phyloP scores from a whole-genome alignment of 164 flowering plant species.

The Nymphaea thermarum region DNA sequence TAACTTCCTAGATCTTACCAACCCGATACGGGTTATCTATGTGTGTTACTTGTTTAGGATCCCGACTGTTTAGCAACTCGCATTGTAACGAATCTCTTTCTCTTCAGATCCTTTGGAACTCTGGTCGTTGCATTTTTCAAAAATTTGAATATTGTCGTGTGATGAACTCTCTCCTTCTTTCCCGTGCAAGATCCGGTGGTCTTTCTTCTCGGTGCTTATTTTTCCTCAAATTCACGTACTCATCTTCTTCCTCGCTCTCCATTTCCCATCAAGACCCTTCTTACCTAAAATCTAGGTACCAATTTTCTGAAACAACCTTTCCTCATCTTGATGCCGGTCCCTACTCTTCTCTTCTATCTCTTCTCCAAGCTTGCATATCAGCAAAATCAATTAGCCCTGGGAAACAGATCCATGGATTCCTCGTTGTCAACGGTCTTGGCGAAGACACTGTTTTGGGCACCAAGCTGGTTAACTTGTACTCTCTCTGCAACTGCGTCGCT shows the following conservation, averaged over 20 bases:
- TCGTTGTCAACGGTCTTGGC: slow-evolving; percentile 4
- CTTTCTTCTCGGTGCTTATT: background rate
- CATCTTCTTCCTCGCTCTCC: background rate
- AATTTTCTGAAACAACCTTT: background rate
- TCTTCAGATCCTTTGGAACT: too few species aligned
- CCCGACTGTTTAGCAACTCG: too few species aligned
- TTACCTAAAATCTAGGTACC: background rate
- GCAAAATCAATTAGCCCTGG: slow-evolving; percentile 6
- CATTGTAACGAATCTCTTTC: too few species aligned
- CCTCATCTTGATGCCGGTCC: background rate
- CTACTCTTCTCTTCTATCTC: background rate
- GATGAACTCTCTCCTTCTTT: background rate
- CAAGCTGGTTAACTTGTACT: slow-evolving; percentile 6
- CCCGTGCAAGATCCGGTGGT: background rate
- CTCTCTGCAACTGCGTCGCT: background rate
- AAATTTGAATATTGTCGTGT: too few species aligned
- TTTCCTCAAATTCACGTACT: background rate
- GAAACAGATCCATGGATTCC: slow-evolving; percentile 11
- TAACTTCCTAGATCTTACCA: too few species aligned
- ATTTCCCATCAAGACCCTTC: background rate
- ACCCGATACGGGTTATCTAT: too few species aligned
- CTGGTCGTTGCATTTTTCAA: background rate
- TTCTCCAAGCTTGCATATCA: slow-evolving; percentile 8
- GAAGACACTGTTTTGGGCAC: slow-evolving; percentile 2
- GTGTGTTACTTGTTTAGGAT: too few species aligned